Percentiles rank a stretch among this genome's conserved stretches.
phyloP scores from a whole-genome alignment of 139 green algal genomes.

The Volvox africanus region DNA sequence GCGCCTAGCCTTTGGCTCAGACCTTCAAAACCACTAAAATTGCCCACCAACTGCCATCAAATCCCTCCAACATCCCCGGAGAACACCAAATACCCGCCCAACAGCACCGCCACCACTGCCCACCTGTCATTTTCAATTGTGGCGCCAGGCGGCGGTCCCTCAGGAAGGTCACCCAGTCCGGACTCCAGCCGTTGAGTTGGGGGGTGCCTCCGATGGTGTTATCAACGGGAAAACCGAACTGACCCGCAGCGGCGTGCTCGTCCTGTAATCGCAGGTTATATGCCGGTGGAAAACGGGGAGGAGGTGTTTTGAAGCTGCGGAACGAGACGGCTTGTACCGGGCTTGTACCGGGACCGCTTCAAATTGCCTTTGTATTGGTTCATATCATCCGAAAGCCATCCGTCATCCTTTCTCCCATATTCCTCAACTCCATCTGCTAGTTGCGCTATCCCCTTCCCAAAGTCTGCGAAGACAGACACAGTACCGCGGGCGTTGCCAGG shows the following conservation, averaged over 20 bases:
- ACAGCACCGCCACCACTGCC: not conserved
- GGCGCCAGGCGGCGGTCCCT: constrained; percentile 78
- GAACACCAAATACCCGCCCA: not conserved
- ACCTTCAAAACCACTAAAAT: too few relatives aligned
- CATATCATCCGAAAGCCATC: too few relatives aligned
- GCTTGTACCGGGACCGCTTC: too few relatives aligned
- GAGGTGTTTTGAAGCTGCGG: too few relatives aligned
- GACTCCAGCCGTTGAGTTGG: constrained; percentile 94
- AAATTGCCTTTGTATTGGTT: too few relatives aligned
- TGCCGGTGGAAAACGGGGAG: too few relatives aligned
- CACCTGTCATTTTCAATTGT: constrained; percentile 68
- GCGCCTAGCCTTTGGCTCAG: too few relatives aligned
- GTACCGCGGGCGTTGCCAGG: constrained; percentile 74
- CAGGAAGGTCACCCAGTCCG: constrained; percentile 91
- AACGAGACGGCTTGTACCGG: too few relatives aligned
- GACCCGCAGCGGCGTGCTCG: constrained; percentile 61
- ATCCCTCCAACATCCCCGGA: not conserved
- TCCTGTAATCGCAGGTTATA: constrained; percentile 57
- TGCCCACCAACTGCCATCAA: not conserved
- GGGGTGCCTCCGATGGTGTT: constrained; percentile 97
- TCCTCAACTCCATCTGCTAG: too few relatives aligned
- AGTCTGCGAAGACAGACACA: too few relatives aligned
- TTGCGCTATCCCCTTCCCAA: too few relatives aligned
- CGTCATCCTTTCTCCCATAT: too few relatives aligned
- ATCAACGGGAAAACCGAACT: constrained; percentile 94